Evolutionary conservation across 164 flowering plant species (phyloP), one percentile per base, ranked within the genome.

Genomic region (Magnolia changhungtana): DNA sequence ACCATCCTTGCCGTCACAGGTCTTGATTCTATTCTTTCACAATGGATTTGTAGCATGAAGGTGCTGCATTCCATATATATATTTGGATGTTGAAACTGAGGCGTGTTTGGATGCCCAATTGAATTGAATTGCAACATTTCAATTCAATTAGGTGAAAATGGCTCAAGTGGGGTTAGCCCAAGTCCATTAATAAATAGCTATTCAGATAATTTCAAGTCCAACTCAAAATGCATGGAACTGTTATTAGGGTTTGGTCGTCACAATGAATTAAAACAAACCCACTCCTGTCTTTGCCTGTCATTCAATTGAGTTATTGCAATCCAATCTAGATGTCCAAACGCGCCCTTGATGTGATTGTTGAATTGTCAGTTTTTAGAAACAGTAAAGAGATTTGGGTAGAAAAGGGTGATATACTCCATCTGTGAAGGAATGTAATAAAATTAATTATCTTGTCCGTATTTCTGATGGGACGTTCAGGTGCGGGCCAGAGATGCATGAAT

Each of bases 21-120:
- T 11, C 24, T 2, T 9, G 20, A n/a, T 18, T 69, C 13, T 11
- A 67, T 10, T 18, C 2, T n/a, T 29, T 29, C 5, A 31, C 21
- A 31, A 29, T 1, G 7, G 8, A 68, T 68, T 70, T 70, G 29
- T 20, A 45, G 45, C 29, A 74, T 69, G 55, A 81, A 64, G 18
- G 37, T 49, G 72, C 20, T 7, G 51, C 24, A 27, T 24, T 16
- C 16, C 45, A 37, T 20, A 18, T 31, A 16, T 55, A 16, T 55
- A 55, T 16, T 55, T 55, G 1, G 18, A 55, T 55, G 18, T 55
- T 55, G 61, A 16, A 55, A 55, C 61, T 9, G 61, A 55, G 4
- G 16, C 13, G 1, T 9, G 13, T 11, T 55, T 55, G 13, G 13
- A 11, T 55, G 61, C 1, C 10, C 61, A 55, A 55, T 55, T 55